Evolutionary conservation across 1,284 basidiomycete species (phyloP).

Genomic region (Tylopilus sp.): DNA sequence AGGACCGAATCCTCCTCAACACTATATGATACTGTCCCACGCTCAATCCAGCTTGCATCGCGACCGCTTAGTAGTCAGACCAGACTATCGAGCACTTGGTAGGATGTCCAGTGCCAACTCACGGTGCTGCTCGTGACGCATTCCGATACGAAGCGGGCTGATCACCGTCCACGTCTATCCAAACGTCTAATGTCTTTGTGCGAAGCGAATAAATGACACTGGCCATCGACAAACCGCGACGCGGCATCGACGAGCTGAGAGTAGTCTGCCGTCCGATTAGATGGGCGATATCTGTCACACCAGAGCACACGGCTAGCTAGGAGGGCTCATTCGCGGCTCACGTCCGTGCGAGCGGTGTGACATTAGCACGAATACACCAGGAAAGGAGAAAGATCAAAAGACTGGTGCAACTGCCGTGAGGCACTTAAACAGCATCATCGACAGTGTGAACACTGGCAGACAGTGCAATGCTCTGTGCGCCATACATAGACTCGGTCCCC

Average conservation of each 20-base stretch:
- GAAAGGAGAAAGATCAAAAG: background rate
- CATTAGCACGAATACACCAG: slow-evolving; percentile 12
- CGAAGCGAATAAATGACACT: background rate
- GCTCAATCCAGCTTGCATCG: no score
- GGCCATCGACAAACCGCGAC: background rate
- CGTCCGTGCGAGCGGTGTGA: slow-evolving; percentile 19
- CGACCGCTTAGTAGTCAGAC: no score
- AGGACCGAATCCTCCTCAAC: no score
- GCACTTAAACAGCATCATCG: slow-evolving; percentile 8
- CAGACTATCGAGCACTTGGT: no score
- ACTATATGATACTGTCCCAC: no score
- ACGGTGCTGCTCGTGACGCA: no score
- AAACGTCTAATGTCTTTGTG: background rate
- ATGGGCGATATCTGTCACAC: background rate
- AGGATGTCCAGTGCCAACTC: no score
- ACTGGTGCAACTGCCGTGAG: no score
- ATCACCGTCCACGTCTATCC: background rate
- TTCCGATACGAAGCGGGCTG: background rate
- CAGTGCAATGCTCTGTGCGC: no score
- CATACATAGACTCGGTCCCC: no score
- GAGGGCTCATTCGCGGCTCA: slow-evolving; percentile 26
- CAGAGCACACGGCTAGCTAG: background rate
- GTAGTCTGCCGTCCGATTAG: background rate
- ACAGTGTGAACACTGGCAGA: no score
- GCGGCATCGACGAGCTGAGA: background rate